Percentiles rank a stretch among this genome's conserved stretches.
Conservation (phyloP, 1,139 yeast species). For the Suzukiozyma palmioleophila region DNA sequence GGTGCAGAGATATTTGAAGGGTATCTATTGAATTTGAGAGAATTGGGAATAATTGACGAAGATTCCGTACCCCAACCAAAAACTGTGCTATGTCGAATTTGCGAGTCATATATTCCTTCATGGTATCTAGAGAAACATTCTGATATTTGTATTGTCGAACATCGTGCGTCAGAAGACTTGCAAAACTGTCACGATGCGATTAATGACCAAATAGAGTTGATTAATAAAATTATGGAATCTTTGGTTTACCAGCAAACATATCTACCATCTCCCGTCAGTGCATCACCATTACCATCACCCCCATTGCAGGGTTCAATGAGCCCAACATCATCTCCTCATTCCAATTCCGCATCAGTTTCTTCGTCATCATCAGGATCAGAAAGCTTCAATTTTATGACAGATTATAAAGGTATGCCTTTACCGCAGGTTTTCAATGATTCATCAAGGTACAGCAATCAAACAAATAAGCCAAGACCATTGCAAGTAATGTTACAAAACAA, state of each 20-base stretch:
- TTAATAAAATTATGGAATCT: conserved; percentile 43
- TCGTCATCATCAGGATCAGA: conserved; percentile 12
- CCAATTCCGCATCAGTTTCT: conserved; percentile 8
- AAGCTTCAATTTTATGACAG: conserved; percentile 16
- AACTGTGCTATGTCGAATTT: conserved; percentile 79
- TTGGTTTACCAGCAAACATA: conserved; percentile 20
- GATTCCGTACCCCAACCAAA: conserved; percentile 70
- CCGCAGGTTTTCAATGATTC: conserved; percentile 25
- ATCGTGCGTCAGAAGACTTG: conserved; percentile 76
- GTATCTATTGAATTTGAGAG: conserved; percentile 61
- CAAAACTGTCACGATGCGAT: conserved; percentile 74
- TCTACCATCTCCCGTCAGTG: conserved; percentile 2
- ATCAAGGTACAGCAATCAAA: conserved; percentile 20
- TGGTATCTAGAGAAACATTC: conserved; percentile 97
- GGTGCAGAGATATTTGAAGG: conserved; percentile 83
- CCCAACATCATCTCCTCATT: conserved; percentile 8
- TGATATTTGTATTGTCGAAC: conserved; percentile 83
- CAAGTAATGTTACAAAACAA: conserved; percentile 24
- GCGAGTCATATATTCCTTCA: conserved; percentile 87
- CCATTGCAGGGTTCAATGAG: conserved; percentile 1
- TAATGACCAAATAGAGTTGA: conserved; percentile 62
- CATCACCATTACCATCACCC: conserved; percentile 4
- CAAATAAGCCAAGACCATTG: conserved; percentile 24
- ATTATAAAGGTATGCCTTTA: conserved; percentile 60
- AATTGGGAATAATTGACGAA: conserved; percentile 58